phyloP scores from a whole-genome alignment of 495 filamentous ascomycete species.

The Xylaria intraflava region DNA sequence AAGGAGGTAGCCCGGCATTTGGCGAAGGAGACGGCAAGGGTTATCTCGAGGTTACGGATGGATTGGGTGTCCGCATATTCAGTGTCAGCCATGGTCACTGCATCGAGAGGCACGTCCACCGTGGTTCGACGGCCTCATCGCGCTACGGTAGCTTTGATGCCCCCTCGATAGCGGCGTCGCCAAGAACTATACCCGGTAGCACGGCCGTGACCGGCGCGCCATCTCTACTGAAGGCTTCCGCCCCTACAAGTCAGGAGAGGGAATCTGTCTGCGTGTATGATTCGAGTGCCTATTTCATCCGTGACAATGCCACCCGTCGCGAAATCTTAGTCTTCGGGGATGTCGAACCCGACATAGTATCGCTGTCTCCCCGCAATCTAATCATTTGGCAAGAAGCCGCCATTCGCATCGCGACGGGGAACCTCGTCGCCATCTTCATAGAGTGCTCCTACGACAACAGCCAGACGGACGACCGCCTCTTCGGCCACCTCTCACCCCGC shows the following conservation, averaged over 20 bases:
- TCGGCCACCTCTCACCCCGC: slow-evolving; percentile 79
- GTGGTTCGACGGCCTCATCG: slow-evolving; percentile 43
- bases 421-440: slow-evolving; percentile 77
- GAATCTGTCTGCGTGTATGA: slow-evolving; percentile 60
- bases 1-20: slow-evolving; percentile 76
- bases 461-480: slow-evolving; percentile 66
- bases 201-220: slow-evolving; percentile 20
- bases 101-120: slow-evolving; percentile 62
- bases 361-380: slow-evolving; percentile 68
- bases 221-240: slow-evolving; percentile 13
- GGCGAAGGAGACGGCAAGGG: slow-evolving; percentile 68
- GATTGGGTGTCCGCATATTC: slow-evolving; percentile 69
- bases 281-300: slow-evolving; percentile 87
- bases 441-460: slow-evolving; percentile 87
- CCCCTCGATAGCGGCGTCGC: slow-evolving; percentile 8
- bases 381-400: slow-evolving; percentile 81
- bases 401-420: slow-evolving; percentile 63
- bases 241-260: slow-evolving; percentile 16
- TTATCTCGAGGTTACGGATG: slow-evolving; percentile 79
- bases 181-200: slow-evolving; percentile 12
- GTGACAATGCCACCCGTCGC: slow-evolving; percentile 55
- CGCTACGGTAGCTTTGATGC: slow-evolving; percentile 35
- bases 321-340: slow-evolving; percentile 94
- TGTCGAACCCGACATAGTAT: slow-evolving; percentile 85
- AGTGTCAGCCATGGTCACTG: slow-evolving; percentile 83